phyloP scores from a whole-genome alignment of 129 eudicot genomes.

The sunflower (Helianthus annuus) region DNA sequence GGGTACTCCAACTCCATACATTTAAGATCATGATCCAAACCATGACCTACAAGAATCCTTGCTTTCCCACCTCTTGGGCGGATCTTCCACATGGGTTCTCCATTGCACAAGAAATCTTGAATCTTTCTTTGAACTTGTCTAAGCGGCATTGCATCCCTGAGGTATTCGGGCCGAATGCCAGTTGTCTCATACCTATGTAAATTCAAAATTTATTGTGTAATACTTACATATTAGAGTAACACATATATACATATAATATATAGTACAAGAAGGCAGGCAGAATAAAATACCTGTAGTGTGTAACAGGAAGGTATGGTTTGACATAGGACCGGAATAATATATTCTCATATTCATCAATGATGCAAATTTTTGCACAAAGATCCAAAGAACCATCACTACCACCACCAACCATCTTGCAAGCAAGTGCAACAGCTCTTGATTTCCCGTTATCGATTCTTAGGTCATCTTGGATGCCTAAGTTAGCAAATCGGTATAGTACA shows the following conservation, averaged over 20 bases:
- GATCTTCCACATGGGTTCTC: constrained; percentile 98
- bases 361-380: constrained; percentile 92
- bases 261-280: background rate
- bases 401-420: constrained; percentile 99
- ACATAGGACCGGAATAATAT: constrained; percentile 72
- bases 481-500: constrained; percentile 67
- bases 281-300: constrained; percentile 63
- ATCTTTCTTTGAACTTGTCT: constrained; percentile 87
- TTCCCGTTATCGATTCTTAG: constrained; percentile 58
- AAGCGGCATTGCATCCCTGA: constrained; percentile 86
- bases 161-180: constrained; percentile 83
- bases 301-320: constrained; percentile 73
- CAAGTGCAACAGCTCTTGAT: constrained; percentile 73
- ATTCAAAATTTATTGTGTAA: background rate
- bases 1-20: constrained; percentile 86
- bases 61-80: constrained; percentile 89
- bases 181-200: constrained; percentile 80
- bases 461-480: constrained; percentile 74
- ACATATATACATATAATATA: background rate
- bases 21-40: constrained; percentile 82
- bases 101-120: constrained; percentile 93
- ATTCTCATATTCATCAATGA: constrained; percentile 79
- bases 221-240: constrained; percentile 8
- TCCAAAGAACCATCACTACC: constrained; percentile 98
- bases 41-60: constrained; percentile 92